These are phyloP conservation scores for Naegleria lovaniensis DNA, from an alignment of 208 protist species.

Conservation along the genomic window DNA sequence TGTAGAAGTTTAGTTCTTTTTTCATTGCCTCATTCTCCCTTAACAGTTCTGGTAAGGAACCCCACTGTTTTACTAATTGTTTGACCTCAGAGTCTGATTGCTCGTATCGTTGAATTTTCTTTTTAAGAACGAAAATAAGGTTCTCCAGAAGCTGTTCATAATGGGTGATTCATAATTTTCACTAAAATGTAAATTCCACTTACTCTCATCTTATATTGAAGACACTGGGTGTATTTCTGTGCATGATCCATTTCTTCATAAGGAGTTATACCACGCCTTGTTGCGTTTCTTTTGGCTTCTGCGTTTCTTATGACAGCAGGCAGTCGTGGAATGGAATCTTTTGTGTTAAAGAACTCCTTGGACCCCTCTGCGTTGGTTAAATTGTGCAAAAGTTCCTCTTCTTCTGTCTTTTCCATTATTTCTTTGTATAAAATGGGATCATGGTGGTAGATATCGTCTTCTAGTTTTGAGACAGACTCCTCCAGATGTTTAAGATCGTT, in stretches of 20 bases:
- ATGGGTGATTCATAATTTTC: no score
- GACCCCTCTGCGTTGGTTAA: neutral
- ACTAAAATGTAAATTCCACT: neutral
- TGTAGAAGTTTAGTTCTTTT: neutral
- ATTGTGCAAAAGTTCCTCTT: neutral
- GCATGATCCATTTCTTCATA: neutral
- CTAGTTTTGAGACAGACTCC: neutral
- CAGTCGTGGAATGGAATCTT: neutral
- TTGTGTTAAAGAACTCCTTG: neutral
- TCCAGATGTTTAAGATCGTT: neutral
- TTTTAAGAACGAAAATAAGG: constrained; percentile 9
- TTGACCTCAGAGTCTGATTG: neutral
- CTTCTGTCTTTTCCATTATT: neutral
- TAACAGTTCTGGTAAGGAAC: neutral
- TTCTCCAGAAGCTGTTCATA: neutral
- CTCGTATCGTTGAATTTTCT: constrained; percentile 17
- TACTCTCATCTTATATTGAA: neutral
- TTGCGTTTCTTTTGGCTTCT: neutral
- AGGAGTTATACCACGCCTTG: neutral
- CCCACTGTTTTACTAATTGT: neutral
- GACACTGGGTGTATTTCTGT: neutral
- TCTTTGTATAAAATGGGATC: constrained; percentile 13
- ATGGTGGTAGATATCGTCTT: neutral
- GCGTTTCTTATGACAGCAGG: neutral
- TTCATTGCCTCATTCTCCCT: neutral